These are phyloP conservation scores for Tulasnella calospora DNA, from an alignment of 768 basidiomycete genomes.

Conservation along the genomic window DNA sequence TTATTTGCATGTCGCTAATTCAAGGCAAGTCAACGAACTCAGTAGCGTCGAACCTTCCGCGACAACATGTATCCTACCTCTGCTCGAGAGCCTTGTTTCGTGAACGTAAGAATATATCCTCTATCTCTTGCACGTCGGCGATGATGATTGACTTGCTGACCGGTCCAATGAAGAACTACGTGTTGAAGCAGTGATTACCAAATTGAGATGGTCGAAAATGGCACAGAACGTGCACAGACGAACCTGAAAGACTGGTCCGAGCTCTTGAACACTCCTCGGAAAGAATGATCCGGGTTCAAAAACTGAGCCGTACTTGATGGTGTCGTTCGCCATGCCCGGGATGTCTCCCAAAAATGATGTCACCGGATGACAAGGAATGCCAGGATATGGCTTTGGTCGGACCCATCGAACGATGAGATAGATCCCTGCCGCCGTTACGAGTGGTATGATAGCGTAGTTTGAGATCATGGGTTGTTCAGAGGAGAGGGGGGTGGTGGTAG, in stretches of 20 bases:
- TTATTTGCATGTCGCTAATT: background rate
- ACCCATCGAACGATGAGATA: background rate
- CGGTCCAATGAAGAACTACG: conserved; percentile 14
- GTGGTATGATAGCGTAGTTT: background rate
- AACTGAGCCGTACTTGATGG: conserved; percentile 4
- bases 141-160: conserved; percentile 7
- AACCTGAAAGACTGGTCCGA: conserved; percentile 13
- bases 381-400: background rate
- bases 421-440: background rate
- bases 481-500: background rate
- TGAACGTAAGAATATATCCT: background rate
- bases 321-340: background rate
- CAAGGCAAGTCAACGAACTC: background rate
- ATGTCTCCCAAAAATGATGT: conserved; percentile 17
- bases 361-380: conserved; percentile 4
- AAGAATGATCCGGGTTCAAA: conserved; percentile 3
- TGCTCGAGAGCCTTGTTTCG: background rate
- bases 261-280: background rate
- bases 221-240: background rate
- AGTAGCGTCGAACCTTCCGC: no score
- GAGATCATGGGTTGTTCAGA: background rate
- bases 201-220: background rate
- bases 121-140: conserved; percentile 13
- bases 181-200: background rate
- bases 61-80: background rate